A percentile compares a stretch with the other conserved stretches of the same genome.
phyloP scores from a whole-genome alignment of 352 stramenopile species.

The Elongisporangium senticosum region DNA sequence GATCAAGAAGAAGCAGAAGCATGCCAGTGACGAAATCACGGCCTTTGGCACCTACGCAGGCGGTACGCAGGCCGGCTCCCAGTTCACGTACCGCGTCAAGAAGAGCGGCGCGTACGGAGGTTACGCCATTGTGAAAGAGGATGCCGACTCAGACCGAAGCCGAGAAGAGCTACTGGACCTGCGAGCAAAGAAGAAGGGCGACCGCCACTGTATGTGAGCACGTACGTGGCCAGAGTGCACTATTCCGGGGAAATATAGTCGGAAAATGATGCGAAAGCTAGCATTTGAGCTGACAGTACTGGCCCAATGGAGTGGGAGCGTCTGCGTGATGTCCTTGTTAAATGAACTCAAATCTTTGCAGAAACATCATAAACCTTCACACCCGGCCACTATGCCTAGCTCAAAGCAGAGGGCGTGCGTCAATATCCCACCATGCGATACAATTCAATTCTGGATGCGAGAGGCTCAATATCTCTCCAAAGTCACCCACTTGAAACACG shows the following conservation, averaged over 20 bases:
- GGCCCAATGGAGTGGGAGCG: too few relatives aligned
- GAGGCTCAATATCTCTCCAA: neutral
- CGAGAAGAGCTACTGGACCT: slow-evolving; percentile 84
- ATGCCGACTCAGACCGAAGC: slow-evolving; percentile 55
- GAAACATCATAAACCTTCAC: too few relatives aligned
- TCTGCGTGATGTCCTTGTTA: too few relatives aligned
- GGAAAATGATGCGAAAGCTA: too few relatives aligned
- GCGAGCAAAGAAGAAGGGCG: slow-evolving; percentile 84
- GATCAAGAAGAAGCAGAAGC: slow-evolving; percentile 45
- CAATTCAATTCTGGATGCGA: neutral
- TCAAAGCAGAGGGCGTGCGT: neutral
- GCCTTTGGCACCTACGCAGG: slow-evolving; percentile 88
- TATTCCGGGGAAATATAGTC: too few relatives aligned
- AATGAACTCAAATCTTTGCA: too few relatives aligned
- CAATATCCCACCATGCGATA: neutral
- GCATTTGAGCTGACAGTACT: too few relatives aligned
- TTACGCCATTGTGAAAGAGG: slow-evolving; percentile 83
- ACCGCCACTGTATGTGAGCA: slow-evolving; percentile 74
- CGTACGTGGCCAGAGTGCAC: too few relatives aligned
- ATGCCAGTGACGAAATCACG: slow-evolving; percentile 43
- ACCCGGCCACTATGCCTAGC: too few relatives aligned
- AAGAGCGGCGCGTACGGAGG: slow-evolving; percentile 81
- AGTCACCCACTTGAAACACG: neutral
- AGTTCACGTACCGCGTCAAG: slow-evolving; percentile 75
- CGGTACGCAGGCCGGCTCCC: slow-evolving; percentile 63